Conservation (phyloP, 1,139 yeast species). For the Nakaseomyces delphensis region DNA sequence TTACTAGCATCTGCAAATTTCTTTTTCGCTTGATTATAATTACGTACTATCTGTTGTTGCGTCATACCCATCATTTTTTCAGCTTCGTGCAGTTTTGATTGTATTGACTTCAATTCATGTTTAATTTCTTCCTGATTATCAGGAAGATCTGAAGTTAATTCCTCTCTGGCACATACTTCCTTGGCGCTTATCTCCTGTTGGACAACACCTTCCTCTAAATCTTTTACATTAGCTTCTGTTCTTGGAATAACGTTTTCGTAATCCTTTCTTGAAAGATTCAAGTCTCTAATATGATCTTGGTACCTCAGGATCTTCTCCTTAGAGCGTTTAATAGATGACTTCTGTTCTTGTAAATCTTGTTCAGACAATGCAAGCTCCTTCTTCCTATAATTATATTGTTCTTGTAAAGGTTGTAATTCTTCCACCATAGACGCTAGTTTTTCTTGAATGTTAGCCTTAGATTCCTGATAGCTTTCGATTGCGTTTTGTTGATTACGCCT, state of each 20-base stretch:
- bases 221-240: constrained; percentile 28
- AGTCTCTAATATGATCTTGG: constrained; percentile 19
- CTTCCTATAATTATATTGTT: constrained; percentile 19
- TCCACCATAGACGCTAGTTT: constrained; percentile 21
- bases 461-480: constrained; percentile 20
- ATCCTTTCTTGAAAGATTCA: constrained; percentile 13
- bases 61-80: constrained; percentile 38
- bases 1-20: constrained; percentile 33
- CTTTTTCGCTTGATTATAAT: constrained; percentile 32
- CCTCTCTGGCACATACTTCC: constrained; percentile 30
- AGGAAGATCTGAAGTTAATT: constrained; percentile 28
- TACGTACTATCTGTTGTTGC: constrained; percentile 36
- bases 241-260: constrained; percentile 16
- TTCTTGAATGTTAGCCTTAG: constrained; percentile 25
- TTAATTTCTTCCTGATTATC: constrained; percentile 33
- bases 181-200: constrained; percentile 32
- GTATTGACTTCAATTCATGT: constrained; percentile 32
- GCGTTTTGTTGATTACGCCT: constrained; percentile 24
- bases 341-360: constrained; percentile 17
- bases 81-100: constrained; percentile 32
- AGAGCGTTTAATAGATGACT: constrained; percentile 21
- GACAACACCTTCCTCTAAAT: constrained; percentile 25
- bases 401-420: constrained; percentile 21
- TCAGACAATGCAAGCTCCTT: constrained; percentile 10
- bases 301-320: constrained; percentile 24